phyloP scores from a whole-genome alignment of 768 basidiomycete genomes.

The Auricularia heimuer region DNA sequence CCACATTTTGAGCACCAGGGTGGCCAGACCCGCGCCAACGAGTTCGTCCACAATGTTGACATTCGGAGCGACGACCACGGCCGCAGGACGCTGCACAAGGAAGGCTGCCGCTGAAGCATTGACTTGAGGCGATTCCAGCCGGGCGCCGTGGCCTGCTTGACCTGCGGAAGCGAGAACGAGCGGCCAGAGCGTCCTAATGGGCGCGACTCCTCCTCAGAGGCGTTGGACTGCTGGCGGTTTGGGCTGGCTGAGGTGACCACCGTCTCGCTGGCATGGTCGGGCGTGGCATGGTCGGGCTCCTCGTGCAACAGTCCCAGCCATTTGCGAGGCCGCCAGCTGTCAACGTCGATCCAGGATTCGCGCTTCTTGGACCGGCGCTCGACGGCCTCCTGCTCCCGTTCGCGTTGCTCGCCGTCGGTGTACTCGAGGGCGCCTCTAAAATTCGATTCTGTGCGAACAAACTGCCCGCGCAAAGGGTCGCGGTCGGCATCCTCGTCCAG shows the following conservation, averaged over 20 bases:
- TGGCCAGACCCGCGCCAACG: conserved; percentile 67
- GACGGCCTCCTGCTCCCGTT: conserved; percentile 28
- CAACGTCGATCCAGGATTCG: conserved; percentile 26
- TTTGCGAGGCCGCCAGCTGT: conserved; percentile 38
- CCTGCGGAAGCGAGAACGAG: conserved; percentile 23
- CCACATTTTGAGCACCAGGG: conserved; percentile 71
- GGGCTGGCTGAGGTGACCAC: background rate
- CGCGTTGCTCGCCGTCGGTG: conserved; percentile 23
- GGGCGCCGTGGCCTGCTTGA: conserved; percentile 18
- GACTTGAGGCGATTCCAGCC: conserved; percentile 62
- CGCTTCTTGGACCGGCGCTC: conserved; percentile 50
- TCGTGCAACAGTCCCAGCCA: conserved; percentile 31
- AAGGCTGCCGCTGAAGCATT: conserved; percentile 31
- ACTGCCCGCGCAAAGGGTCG: conserved; percentile 17
- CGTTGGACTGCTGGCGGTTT: background rate
- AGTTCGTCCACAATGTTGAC: conserved; percentile 80
- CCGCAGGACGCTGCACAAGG: conserved; percentile 16
- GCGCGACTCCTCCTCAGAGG: conserved; percentile 1
- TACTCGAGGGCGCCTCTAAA: conserved; percentile 60
- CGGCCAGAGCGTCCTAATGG: conserved; percentile 9
- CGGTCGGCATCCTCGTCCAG: conserved; percentile 17
- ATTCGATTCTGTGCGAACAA: conserved; percentile 29
- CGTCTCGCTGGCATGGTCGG: background rate
- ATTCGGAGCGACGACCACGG: conserved; percentile 34
- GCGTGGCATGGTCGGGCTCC: conserved; percentile 4